Evolutionary conservation across 164 flowering plant genomes (phyloP).

Genomic region (Chimonanthus salicifolius): DNA sequence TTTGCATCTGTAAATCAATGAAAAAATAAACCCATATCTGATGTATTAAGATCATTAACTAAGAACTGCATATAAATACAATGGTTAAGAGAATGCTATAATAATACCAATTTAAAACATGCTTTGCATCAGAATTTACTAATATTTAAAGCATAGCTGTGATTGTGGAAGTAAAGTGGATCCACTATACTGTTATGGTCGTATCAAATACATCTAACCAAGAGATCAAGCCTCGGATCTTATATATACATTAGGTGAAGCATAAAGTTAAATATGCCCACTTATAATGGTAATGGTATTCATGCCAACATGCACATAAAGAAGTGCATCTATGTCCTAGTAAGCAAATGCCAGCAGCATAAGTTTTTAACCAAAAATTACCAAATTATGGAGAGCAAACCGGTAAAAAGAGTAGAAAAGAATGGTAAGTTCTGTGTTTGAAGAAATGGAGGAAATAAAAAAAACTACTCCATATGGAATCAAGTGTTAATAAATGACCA

Average conservation of each 20-base stretch:
- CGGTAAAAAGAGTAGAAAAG: background rate
- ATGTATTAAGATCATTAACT: background rate
- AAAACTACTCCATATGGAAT: background rate
- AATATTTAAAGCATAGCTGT: background rate
- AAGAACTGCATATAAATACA: background rate
- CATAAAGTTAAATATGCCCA: background rate
- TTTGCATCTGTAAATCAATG: constrained; percentile 37
- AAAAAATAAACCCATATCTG: background rate
- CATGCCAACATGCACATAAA: background rate
- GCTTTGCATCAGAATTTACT: background rate
- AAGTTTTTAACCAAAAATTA: background rate
- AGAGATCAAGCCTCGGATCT: background rate
- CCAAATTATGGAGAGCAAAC: background rate
- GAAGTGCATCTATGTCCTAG: background rate
- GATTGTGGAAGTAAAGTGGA: background rate
- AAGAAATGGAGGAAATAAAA: background rate
- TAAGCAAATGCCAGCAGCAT: background rate
- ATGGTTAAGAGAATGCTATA: background rate
- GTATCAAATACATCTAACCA: background rate
- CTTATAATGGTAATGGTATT: background rate
- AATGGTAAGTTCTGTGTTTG: background rate
- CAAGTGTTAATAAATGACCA: no score
- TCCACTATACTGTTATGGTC: background rate
- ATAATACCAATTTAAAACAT: background rate
- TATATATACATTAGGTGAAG: background rate